A percentile compares a stretch with the other conserved stretches of the same genome.
Conservation (phyloP, 805 yeast species). For the Saturnispora dispora region DNA sequence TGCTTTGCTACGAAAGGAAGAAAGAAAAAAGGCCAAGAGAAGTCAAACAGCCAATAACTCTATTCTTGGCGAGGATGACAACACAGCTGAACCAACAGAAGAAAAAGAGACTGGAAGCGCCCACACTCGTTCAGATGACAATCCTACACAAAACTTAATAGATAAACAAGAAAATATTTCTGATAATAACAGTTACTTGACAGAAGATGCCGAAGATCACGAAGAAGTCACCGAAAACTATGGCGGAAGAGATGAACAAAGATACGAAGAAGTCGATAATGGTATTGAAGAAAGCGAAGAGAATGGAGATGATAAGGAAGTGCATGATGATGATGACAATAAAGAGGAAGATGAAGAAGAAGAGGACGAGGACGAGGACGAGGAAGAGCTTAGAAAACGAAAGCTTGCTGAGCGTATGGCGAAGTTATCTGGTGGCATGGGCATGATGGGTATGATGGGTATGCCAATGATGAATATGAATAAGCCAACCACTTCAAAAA, state of each 20-base stretch:
- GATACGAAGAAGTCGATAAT: not conserved
- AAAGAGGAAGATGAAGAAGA: slow-evolving; percentile 23
- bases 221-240: not conserved
- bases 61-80: not conserved
- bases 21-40: slow-evolving; percentile 29
- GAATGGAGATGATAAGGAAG: slow-evolving; percentile 20
- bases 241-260: not conserved
- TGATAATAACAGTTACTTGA: not conserved
- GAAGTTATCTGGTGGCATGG: slow-evolving; percentile 80
- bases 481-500: slow-evolving; percentile 15
- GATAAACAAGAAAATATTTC: not conserved
- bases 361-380: slow-evolving; percentile 53
- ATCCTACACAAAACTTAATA: not conserved
- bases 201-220: not conserved
- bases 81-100: not conserved
- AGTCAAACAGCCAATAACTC: slow-evolving; percentile 3
- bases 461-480: slow-evolving; percentile 26
- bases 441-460: slow-evolving; percentile 69
- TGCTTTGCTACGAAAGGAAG: slow-evolving; percentile 43
- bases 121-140: not conserved
- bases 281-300: slow-evolving; percentile 9
- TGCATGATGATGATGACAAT: slow-evolving; percentile 13
- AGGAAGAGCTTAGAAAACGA: slow-evolving; percentile 65
- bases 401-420: slow-evolving; percentile 92
- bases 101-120: not conserved